These are phyloP conservation scores for Capronia americana DNA, from an alignment of 2,329 filamentous ascomycete species.

Conservation along the genomic window DNA sequence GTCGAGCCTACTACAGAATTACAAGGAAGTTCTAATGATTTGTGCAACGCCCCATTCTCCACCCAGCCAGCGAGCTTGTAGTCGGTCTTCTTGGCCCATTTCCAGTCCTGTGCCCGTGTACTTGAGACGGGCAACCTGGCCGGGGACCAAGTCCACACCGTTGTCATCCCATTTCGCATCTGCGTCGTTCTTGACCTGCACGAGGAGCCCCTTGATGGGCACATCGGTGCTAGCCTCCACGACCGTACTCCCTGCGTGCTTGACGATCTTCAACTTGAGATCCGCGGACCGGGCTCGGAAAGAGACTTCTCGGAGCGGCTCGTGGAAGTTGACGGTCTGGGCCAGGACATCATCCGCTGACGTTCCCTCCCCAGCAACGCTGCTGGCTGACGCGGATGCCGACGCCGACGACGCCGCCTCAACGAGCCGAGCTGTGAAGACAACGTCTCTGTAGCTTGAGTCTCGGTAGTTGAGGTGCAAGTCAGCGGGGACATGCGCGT, in stretches of 20 bases:
- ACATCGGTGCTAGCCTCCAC: conserved; percentile 5
- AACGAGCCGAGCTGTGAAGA: conserved; percentile 8
- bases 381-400: neutral
- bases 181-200: conserved; percentile 7
- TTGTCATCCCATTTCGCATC: conserved; percentile 13
- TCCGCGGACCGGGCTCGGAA: conserved; percentile 1
- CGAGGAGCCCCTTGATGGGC: conserved; percentile 17
- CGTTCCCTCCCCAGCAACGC: neutral
- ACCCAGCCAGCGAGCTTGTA: conserved; percentile 13
- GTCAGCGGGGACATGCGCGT: neutral
- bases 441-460: conserved; percentile 2
- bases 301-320: conserved; percentile 7
- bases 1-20: neutral
- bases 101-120: conserved; percentile 1
- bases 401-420: neutral
- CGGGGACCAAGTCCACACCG: conserved; percentile 10
- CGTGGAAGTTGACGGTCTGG: conserved; percentile 9
- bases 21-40: conserved; percentile 5
- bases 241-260: neutral
- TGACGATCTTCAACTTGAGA: conserved; percentile 8
- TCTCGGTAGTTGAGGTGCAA: neutral
- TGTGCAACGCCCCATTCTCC: neutral
- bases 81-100: conserved; percentile 5
- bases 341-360: neutral
- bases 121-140: conserved; percentile 3